Evolutionary conservation across 495 filamentous ascomycete species (phyloP).

Genomic region (Lophiotrema nucula): DNA sequence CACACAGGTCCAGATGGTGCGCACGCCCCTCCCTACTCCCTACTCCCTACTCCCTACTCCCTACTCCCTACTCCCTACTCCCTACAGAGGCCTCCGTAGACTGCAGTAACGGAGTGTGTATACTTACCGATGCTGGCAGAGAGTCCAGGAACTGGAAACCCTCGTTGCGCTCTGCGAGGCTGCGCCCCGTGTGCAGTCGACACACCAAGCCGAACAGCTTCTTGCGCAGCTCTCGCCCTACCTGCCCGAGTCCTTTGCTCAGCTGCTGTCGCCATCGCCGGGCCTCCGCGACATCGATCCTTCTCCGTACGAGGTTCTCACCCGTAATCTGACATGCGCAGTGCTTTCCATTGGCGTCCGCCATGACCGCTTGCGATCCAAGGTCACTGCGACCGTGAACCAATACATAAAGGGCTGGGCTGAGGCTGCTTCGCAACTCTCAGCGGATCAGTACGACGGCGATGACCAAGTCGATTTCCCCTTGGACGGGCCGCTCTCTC

Average conservation of each 20-base stretch:
- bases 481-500: constrained; percentile 53
- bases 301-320: constrained; percentile 85
- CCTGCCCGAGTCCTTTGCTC: constrained; percentile 74
- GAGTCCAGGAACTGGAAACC: constrained; percentile 80
- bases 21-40: neutral
- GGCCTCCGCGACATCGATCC: constrained; percentile 78
- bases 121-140: constrained; percentile 44
- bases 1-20: constrained; percentile 35
- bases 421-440: constrained; percentile 18
- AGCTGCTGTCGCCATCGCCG: constrained; percentile 74
- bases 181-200: constrained; percentile 64
- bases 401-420: constrained; percentile 57
- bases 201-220: constrained; percentile 70
- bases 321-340: constrained; percentile 72
- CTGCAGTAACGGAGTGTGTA: neutral
- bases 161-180: constrained; percentile 86
- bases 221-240: constrained; percentile 74
- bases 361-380: constrained; percentile 62
- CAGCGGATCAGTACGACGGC: constrained; percentile 31
- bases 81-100: no score
- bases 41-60: no score
- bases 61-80: no score
- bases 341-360: constrained; percentile 73
- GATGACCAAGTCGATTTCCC: constrained; percentile 41
- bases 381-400: constrained; percentile 59